Conservation (phyloP, 2,329 filamentous ascomycete genomes). For the Aspergillus ustus region DNA sequence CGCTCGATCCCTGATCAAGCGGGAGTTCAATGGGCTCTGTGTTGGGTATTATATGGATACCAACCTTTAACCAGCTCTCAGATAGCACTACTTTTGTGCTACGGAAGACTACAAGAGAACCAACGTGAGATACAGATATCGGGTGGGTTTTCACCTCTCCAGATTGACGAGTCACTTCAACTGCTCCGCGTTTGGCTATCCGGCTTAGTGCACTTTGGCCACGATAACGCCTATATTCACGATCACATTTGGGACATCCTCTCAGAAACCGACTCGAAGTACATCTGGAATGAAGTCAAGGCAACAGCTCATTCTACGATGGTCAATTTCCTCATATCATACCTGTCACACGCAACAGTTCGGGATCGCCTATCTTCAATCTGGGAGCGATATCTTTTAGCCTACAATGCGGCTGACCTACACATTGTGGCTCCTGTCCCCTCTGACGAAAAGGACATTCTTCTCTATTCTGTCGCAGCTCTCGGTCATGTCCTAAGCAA, state of each 20-base stretch:
- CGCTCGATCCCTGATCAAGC: not conserved
- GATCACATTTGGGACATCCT: not conserved
- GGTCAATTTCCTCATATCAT: not conserved
- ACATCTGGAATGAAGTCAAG: conserved; percentile 2
- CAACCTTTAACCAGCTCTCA: not conserved
- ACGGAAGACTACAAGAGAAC: not conserved
- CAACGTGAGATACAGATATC: not conserved
- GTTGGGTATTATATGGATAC: not conserved
- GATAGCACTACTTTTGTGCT: not conserved
- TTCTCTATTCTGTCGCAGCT: not conserved
- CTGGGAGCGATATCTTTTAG: not conserved
- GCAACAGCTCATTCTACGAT: not conserved
- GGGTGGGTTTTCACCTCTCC: not conserved
- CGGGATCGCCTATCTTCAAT: not conserved
- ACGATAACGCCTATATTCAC: not conserved
- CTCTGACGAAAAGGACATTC: not conserved
- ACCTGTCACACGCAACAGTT: not conserved
- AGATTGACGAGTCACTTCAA: not conserved
- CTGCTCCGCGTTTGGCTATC: not conserved
- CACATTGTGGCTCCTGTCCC: not conserved
- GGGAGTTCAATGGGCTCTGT: not conserved
- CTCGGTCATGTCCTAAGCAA: not conserved
- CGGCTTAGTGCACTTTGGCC: not conserved
- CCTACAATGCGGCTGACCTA: not conserved
- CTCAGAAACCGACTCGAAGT: not conserved